Conservation (phyloP, 2,329 filamentous ascomycete genomes). For the Rhinocladiella similis region DNA sequence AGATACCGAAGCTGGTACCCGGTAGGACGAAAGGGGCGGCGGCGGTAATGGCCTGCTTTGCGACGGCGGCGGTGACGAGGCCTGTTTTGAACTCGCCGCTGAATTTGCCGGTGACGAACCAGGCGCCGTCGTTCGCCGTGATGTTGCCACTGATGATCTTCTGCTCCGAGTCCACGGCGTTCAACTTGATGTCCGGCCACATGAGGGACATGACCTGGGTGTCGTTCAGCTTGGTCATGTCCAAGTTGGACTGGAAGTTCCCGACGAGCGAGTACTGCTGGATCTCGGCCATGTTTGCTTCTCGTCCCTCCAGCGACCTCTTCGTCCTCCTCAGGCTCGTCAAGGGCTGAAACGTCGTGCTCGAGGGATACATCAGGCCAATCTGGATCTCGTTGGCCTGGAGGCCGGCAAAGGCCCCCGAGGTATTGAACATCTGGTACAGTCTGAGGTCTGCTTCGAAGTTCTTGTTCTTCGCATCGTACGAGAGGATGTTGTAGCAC, state of each 20-base stretch:
- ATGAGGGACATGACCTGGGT: constrained; percentile 35
- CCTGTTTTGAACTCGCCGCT: constrained; percentile 24
- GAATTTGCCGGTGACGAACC: constrained; percentile 39
- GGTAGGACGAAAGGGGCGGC: constrained; percentile 35
- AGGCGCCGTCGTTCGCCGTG: constrained; percentile 35
- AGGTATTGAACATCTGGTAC: constrained; percentile 66
- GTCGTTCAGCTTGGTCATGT: constrained; percentile 32
- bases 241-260: constrained; percentile 31
- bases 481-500: constrained; percentile 77
- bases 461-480: constrained; percentile 65
- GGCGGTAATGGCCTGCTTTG: constrained; percentile 28
- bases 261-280: constrained; percentile 37
- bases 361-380: constrained; percentile 30
- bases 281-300: constrained; percentile 29
- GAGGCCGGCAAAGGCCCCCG: constrained; percentile 46
- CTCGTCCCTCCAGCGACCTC: constrained; percentile 17
- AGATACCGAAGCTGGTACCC: constrained; percentile 35
- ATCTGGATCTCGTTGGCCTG: constrained; percentile 34
- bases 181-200: constrained; percentile 37
- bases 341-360: constrained; percentile 26
- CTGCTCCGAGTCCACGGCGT: constrained; percentile 25
- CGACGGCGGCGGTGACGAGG: constrained; percentile 27
- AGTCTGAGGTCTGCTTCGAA: constrained; percentile 78
- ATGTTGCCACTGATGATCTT: constrained; percentile 32
- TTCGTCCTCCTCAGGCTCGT: constrained; percentile 21